Base-by-base conservation (phyloP, 352 stramenopile species). In the Phytophthora foliorum region DNA sequence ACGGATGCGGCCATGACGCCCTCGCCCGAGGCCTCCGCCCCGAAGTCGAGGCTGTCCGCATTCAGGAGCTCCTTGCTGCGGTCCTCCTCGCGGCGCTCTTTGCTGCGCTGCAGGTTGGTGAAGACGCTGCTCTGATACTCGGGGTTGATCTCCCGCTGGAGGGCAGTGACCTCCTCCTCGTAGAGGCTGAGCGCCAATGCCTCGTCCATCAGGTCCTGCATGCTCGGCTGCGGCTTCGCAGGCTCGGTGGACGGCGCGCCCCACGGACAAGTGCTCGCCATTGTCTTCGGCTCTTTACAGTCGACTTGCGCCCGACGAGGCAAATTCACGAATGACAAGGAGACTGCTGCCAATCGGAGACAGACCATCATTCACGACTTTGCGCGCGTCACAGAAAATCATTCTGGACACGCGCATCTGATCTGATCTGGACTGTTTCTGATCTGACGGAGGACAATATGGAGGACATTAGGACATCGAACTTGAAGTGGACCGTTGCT, bases 161-260 rank as follows among this genome's bases (percentile, higher is more conserved):
- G 49, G 2, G 67, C 63, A 13, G 61, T 75, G 24, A 82, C 79
- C 50, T 92, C 84, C 31, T 88, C 67, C 48, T 92, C 84, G 61
- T 89, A 88, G 5, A 92, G 72, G 63, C 84, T 80, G 22, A 78
- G 69, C 21, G 84, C 84, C 17, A 90, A 49, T n/a, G 75, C 84
- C 58, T 92, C 84, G 67, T 92, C 84, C 75, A 92, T 92, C 51
- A 92, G 78, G 21, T 86, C 78, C 59, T 92, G 84, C 72, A 92
- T 82, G 19, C 64, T 77, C 22, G 63, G 56, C 51, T 75, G 67
- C 1, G 67, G 41, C 51, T 77, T 74, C 1, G 50, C 44, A 5
- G 31, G 51, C 38, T 71, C 61, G 6, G 53, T 48, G 1, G 44
- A 36, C 3, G 52, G 34, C 10, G 53, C 27, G 14, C 58, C 55